Base-by-base conservation (phyloP, 2,329 filamentous ascomycete species). In the Colletotrichum brevisporum region DNA sequence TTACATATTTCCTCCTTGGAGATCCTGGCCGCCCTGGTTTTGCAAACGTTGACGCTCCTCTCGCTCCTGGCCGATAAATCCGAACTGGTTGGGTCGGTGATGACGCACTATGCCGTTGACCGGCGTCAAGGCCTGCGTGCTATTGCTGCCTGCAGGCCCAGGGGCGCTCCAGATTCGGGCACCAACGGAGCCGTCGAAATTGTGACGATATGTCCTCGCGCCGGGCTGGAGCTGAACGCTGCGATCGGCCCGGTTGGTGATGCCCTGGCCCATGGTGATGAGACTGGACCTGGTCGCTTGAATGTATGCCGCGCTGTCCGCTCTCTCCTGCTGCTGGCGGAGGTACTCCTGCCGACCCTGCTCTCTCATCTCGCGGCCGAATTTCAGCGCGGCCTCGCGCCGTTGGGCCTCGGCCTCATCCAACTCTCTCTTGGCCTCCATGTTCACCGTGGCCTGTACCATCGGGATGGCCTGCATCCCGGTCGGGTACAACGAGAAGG, bases 401-500 rank as follows among this genome's bases (percentile, higher is more conserved):
- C 41, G 13, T 10, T 36, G 27, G 2, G 27, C 41, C 41, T 24
- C 21, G 21, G 41, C 41, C 16, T 43, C 27, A 8, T 8, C 8
- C 41, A 13, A 9, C 16, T 16, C 41, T 13, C 31, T n/a, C 41
- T 36, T 10, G 10, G 41, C 41, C 16, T 43, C 31, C 8, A 36
- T 36, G 13, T 43, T n/a, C 16, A 5, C 41, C 5, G 13, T 15
- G 41, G 13, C 41, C 13, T 43, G 13, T 12, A 15, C 13, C 13
- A 15, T 6, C 41, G 13, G 5, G 41, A 15, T 43, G 13, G 41
- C 41, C 6, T 43, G 41, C 41, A 43, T 4, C 13, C 41, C 13
- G 16, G 10, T 15, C 41, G 56, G 56, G 47, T 59, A 59, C 13
- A 59, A 27, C 12, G n/a, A 13, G 2, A 50, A 39, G 5, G 61